Conservation (phyloP, 192 early-diverging fungal genomes). For the Backusella tuberculispora region DNA sequence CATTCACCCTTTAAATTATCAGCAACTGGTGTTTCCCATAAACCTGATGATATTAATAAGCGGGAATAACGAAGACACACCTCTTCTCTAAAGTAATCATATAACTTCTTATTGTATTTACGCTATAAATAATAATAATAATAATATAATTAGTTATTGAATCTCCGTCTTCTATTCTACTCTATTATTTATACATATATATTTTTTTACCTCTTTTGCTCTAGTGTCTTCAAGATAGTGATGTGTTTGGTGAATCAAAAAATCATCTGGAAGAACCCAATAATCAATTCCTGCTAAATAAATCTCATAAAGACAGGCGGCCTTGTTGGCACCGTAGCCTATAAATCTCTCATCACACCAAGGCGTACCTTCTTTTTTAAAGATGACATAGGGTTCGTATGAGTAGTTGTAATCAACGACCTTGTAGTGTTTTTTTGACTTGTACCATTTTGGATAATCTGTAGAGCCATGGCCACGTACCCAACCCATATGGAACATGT, state of each 20-base stretch:
- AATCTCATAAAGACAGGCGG: constrained; percentile 63
- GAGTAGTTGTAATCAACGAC: constrained; percentile 58
- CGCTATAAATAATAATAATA: constrained; percentile 37
- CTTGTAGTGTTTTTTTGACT: constrained; percentile 48
- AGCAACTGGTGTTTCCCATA: constrained; percentile 49
- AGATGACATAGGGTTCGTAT: constrained; percentile 66
- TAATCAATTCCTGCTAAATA: constrained; percentile 63
- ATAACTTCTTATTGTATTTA: constrained; percentile 60
- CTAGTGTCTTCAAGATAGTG: constrained; percentile 59
- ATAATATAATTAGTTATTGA: neutral
- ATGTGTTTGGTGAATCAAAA: constrained; percentile 64
- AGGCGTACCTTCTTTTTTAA: constrained; percentile 53
- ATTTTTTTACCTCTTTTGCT: constrained; percentile 51
- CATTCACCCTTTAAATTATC: constrained; percentile 54
- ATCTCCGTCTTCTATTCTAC: neutral
- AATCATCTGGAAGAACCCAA: constrained; percentile 59
- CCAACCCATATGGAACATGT: constrained; percentile 60
- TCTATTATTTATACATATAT: neutral
- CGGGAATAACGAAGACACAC: constrained; percentile 54
- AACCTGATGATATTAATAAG: constrained; percentile 41
- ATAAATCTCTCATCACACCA: constrained; percentile 68
- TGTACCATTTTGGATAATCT: constrained; percentile 58
- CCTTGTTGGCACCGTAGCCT: constrained; percentile 67
- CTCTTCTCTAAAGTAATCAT: constrained; percentile 60
- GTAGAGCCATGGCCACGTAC: constrained; percentile 61